These are phyloP conservation scores for Paraurostyla sp. DNA, from an alignment of 73 alveolate genomes.

Conservation along the genomic window DNA sequence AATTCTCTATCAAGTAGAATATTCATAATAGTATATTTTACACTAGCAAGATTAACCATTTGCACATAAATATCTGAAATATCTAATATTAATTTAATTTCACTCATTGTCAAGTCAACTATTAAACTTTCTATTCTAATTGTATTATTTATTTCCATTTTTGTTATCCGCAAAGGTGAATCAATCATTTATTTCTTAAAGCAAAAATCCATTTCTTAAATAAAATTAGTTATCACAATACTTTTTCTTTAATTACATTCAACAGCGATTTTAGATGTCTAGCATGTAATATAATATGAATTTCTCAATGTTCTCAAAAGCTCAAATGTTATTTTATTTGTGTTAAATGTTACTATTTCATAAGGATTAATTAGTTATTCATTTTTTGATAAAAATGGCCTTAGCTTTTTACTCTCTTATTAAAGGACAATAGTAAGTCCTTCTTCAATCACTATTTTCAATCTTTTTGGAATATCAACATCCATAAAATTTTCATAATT, in stretches of 20 bases:
- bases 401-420: background rate
- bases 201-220: slow-evolving; percentile 38
- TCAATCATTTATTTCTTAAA: slow-evolving; percentile 19
- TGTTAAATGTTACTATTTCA: background rate
- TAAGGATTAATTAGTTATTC: background rate
- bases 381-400: slow-evolving; percentile 29
- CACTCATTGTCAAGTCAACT: background rate
- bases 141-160: slow-evolving; percentile 21
- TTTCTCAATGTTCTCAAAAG: slow-evolving; percentile 47
- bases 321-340: slow-evolving; percentile 6
- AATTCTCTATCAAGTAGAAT: slow-evolving; percentile 58
- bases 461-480: slow-evolving; percentile 61
- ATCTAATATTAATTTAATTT: slow-evolving; percentile 7
- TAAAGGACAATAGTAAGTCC: slow-evolving; percentile 32
- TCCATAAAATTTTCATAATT: slow-evolving; percentile 58
- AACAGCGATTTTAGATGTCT: background rate
- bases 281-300: background rate
- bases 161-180: background rate
- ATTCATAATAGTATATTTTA: slow-evolving; percentile 57
- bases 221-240: background rate
- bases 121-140: background rate
- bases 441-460: slow-evolving; percentile 34
- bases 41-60: slow-evolving; percentile 56
- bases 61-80: slow-evolving; percentile 32
- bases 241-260: background rate